Conservation (phyloP, 805 yeast genomes). For the Wickerhamomyces sydowiorum region DNA sequence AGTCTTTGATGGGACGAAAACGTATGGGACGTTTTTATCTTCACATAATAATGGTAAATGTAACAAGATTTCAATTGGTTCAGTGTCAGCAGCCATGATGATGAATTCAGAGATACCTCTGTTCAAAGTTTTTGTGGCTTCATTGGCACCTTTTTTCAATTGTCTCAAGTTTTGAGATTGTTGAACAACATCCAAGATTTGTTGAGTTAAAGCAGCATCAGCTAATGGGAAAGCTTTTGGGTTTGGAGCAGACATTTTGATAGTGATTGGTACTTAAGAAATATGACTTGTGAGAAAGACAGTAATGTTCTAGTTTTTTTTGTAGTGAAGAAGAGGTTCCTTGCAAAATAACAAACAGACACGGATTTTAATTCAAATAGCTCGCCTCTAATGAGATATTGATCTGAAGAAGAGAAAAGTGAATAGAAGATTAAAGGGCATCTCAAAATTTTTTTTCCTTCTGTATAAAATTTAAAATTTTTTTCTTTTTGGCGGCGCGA, state of each 20-base stretch:
- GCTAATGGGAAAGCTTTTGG: slow-evolving; percentile 99
- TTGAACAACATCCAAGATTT: slow-evolving; percentile 95
- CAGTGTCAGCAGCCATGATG: slow-evolving; percentile 99
- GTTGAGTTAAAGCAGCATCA: slow-evolving; percentile 91
- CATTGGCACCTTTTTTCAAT: slow-evolving; percentile 99
- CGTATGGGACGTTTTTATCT: slow-evolving; percentile 99
- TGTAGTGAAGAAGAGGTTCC: slow-evolving; percentile 33
- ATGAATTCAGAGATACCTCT: slow-evolving; percentile 99
- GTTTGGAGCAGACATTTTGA: slow-evolving; percentile 78
- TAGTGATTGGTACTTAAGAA: background rate
- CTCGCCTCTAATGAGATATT: slow-evolving; percentile 22
- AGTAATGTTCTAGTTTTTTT: background rate
- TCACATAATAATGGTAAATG: slow-evolving; percentile 97
- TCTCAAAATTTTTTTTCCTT: slow-evolving; percentile 1
- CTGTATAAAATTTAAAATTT: background rate
- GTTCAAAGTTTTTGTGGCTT: slow-evolving; percentile 98
- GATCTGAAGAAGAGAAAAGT: background rate
- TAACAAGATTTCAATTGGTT: slow-evolving; percentile 96
- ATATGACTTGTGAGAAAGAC: background rate
- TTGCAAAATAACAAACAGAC: slow-evolving; percentile 24
- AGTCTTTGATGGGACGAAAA: slow-evolving; percentile 96
- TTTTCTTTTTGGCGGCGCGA: background rate
- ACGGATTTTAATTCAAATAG: slow-evolving; percentile 7
- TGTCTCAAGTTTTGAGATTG: slow-evolving; percentile 98
- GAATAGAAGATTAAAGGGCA: background rate